Base-by-base conservation (phyloP, 2,329 filamentous ascomycete genomes). In the Botrytis byssoidea region DNA sequence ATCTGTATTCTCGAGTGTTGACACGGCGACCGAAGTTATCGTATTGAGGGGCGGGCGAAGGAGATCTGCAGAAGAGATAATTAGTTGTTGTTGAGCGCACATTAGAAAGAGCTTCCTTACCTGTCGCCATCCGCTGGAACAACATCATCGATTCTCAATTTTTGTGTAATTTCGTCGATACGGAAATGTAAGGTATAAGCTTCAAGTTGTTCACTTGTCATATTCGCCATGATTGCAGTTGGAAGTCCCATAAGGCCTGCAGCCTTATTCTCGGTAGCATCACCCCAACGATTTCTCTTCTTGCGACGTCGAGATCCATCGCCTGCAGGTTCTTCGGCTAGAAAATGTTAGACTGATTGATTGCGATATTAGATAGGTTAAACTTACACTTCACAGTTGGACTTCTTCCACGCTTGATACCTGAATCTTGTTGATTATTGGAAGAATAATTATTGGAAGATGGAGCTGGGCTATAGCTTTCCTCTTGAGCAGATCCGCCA, bases 11-110 rank as follows among this genome's bases (percentile, higher is more conserved):
- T 84, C 97, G 91, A 74, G 97, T 99, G 85, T 99, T 99, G 85
- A 98, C 94, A 94, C 96, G 96, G 79, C 95, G 93, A 86, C 96
- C 96, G 82, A 98, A 97, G 86, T 99, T 99, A 85, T 99, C 96
- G 86, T 99, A 99, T 84, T 98, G 95, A 18, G 96, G 96, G 48
- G 96, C 88, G 55, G 96, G 96, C 74, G 96, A 99, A 32, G 95
- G 95, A 74, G 96, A 99, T 85, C 96, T 98, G 79, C 29, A 76
- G 71, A 74, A 51, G 12, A 66, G 51, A 65, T 77, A 79, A 37
- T 73, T 44, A 73, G 35, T 35, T 68, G 35, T 59, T 10, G 12
- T 48, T 25, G 9, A n/a, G 73, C 12, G 42, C 66, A 42, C 22
- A 64, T 63, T 63, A n/a, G 60, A 71, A 63, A 25, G 32, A 44